These are phyloP conservation scores for Quillaja saponaria DNA, from an alignment of 306 rosid genomes.

Conservation along the genomic window DNA sequence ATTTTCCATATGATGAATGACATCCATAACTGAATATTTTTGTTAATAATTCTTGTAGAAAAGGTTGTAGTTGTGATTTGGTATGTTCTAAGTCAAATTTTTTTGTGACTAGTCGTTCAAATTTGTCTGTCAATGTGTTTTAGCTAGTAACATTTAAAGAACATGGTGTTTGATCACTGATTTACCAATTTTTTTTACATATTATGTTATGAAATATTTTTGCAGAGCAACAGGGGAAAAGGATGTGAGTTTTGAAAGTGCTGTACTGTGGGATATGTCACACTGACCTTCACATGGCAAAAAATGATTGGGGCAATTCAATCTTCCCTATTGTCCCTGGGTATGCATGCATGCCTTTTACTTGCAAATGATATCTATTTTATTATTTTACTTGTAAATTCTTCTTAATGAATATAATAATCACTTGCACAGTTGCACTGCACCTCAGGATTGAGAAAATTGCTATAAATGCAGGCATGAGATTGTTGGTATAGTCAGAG, in stretches of 20 bases:
- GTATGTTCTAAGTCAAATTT: too few relatives aligned
- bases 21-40: neutral
- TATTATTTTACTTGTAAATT: neutral
- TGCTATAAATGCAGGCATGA: slow-evolving; percentile 26
- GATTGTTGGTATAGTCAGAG: slow-evolving; percentile 28
- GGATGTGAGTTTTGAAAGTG: slow-evolving; percentile 17
- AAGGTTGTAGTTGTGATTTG: too few relatives aligned
- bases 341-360: neutral
- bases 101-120: too few relatives aligned
- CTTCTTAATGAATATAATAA: too few relatives aligned
- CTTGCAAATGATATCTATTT: neutral
- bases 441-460: too few relatives aligned
- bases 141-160: too few relatives aligned
- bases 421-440: too few relatives aligned
- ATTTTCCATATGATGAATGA: too few relatives aligned
- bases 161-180: too few relatives aligned
- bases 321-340: slow-evolving; percentile 21
- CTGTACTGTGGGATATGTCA: slow-evolving; percentile 26
- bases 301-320: neutral
- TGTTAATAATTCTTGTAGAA: too few relatives aligned
- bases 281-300: slow-evolving; percentile 2
- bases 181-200: too few relatives aligned
- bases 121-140: too few relatives aligned
- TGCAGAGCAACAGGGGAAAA: slow-evolving; percentile 1
- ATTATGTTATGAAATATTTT: neutral